Evolutionary conservation across 129 eudicot genomes (phyloP).

Genomic region (Helichrysum umbraculigerum): DNA sequence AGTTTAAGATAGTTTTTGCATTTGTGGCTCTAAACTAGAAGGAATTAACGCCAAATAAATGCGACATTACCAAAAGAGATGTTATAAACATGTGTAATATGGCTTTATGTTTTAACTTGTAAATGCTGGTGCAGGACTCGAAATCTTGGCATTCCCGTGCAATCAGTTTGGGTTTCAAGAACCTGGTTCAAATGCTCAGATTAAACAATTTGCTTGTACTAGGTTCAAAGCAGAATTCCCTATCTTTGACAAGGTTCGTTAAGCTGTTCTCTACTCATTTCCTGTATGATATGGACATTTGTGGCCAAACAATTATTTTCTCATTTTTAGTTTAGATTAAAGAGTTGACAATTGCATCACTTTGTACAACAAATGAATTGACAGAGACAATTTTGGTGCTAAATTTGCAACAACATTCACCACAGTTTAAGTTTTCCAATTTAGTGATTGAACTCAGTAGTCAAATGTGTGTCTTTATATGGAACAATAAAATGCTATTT

Average conservation of each 20-base stretch:
- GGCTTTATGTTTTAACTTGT: slow-evolving; percentile 4
- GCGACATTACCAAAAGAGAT: not conserved
- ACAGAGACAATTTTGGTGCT: slow-evolving; percentile 2
- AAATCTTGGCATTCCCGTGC: slow-evolving; percentile 88
- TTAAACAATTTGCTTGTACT: slow-evolving; percentile 81
- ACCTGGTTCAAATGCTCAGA: slow-evolving; percentile 85
- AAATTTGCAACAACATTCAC: not conserved
- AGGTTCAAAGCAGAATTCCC: slow-evolving; percentile 93
- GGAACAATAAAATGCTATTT: not conserved
- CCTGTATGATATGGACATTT: slow-evolving; percentile 20
- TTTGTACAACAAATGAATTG: not conserved
- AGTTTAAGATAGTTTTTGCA: not conserved
- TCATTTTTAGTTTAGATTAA: not conserved
- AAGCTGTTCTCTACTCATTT: not conserved
- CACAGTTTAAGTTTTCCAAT: not conserved
- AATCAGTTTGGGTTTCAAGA: slow-evolving; percentile 96
- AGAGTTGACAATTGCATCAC: not conserved
- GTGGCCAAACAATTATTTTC: not conserved
- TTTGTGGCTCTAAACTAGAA: not conserved
- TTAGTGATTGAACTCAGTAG: slow-evolving; percentile 1
- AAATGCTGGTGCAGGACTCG: slow-evolving; percentile 60
- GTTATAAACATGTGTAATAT: not conserved
- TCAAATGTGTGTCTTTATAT: not conserved
- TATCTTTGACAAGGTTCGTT: slow-evolving; percentile 82
- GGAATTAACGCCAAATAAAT: not conserved